Base-by-base conservation (phyloP, 108 stramenopile species). In the Discostella stelligeroides region DNA sequence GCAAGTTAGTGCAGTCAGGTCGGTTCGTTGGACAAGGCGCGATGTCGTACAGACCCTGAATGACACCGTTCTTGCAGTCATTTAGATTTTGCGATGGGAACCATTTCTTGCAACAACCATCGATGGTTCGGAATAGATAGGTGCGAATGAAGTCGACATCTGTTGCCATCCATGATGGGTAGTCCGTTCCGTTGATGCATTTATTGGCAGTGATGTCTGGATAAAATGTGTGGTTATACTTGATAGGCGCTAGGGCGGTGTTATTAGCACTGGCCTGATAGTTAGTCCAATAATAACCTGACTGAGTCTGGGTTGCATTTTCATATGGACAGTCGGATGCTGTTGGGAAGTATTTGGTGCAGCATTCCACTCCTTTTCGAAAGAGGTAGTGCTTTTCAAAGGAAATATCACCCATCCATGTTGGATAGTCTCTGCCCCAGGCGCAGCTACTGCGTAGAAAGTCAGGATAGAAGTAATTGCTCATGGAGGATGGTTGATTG, bases 321-420 rank as follows among this genome's bases (percentile, higher is more conserved):
- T 75, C 73, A 37, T 67, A 75, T 8, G 73, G 73, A 37, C 73
- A 75, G 30, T 51, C 50, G 15, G 66, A 60, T 12, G 66, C 55
- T 1, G 29, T 14, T 17, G 73, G 73, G 43, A 75, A 75, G 37
- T 46, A 75, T 12, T 18, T 60, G 4, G 8, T 27, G 59, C 73
- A 75, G 48, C 73, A 75, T 30, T 61, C 59, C 0, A 17, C 6
- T 23, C 57, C 59, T 29, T 65, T 39, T 15, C 7, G 12, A 30
- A 75, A 75, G 9, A 75, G 55, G 50, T 75, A 75, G 51, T 42
- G 59, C 43, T 43, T 66, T 25, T 48, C 58, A 34, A 25, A 75
- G n/a, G 63, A 57, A 13, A 58, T 58, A n/a, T 67, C 27, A 17
- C 56, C 73, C 65, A 75, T 66, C 65, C 73, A 67, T 15, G 73